A percentile compares a stretch with the other conserved stretches of the same genome.
These are phyloP conservation scores for Malus orientalis DNA, from an alignment of 306 rosid genomes.

Conservation along the genomic window DNA sequence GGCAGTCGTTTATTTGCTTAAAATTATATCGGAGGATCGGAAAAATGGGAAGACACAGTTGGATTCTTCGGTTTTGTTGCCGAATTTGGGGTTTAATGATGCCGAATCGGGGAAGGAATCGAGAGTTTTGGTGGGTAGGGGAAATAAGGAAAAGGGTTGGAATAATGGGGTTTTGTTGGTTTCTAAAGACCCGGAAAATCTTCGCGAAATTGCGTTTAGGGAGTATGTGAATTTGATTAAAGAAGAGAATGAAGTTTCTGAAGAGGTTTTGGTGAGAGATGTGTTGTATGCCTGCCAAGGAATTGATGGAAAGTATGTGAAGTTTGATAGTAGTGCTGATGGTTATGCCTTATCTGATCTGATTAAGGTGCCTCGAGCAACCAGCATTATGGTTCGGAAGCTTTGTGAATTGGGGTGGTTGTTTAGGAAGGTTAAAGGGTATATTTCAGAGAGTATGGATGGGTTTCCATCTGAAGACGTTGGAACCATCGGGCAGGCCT, in stretches of 20 bases:
- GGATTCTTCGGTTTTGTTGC: constrained; percentile 48
- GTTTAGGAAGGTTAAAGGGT: constrained; percentile 71
- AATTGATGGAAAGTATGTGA: constrained; percentile 75
- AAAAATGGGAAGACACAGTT: constrained; percentile 26
- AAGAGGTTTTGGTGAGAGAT: constrained; percentile 78
- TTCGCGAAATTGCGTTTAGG: constrained; percentile 59
- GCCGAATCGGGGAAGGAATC: constrained; percentile 26
- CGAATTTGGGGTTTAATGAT: constrained; percentile 40
- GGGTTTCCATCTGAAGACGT: constrained; percentile 73
- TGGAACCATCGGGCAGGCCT: constrained; percentile 88
- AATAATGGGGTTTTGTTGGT: constrained; percentile 61
- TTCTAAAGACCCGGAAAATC: constrained; percentile 64
- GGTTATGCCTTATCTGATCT: constrained; percentile 47
- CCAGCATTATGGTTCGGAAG: constrained; percentile 51
- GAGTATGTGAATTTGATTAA: constrained; percentile 60
- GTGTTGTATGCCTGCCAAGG: constrained; percentile 93
- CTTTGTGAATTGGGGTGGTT: constrained; percentile 85
- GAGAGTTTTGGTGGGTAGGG: constrained; percentile 18
- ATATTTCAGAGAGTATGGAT: constrained; percentile 62
- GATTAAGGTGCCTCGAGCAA: constrained; percentile 62
- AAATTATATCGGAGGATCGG: constrained; percentile 65
- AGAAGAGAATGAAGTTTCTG: constrained; percentile 71
- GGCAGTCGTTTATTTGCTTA: constrained; percentile 78
- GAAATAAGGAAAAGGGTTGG: constrained; percentile 40
- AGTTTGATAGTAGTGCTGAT: constrained; percentile 35